phyloP scores from a whole-genome alignment of 331 rosid species.

The Stylosanthes scabra region DNA sequence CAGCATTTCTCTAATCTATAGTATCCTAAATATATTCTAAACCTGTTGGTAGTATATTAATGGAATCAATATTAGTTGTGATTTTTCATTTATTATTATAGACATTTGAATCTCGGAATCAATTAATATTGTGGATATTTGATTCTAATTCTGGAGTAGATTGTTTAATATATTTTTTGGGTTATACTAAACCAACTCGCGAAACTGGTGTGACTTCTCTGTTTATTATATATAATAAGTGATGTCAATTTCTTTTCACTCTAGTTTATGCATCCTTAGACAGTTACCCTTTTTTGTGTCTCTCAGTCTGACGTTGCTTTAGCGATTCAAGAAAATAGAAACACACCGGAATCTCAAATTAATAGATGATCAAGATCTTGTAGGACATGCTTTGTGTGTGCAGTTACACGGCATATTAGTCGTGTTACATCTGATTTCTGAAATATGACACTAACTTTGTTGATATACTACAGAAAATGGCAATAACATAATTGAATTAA shows the following conservation, averaged over 20 bases:
- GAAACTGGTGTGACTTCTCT: background rate
- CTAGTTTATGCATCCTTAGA: constrained; percentile 26
- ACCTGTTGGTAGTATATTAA: background rate
- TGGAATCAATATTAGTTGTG: background rate
- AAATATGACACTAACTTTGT: constrained; percentile 15
- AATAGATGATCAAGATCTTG: constrained; percentile 10
- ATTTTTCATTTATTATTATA: constrained; percentile 16
- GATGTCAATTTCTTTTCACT: background rate
- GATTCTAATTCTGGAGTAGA: constrained; percentile 3
- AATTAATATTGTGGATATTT: constrained; percentile 28
- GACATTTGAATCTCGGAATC: constrained; percentile 20
- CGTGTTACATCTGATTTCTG: constrained; percentile 6
- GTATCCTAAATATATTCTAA: too few species aligned
- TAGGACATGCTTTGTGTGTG: constrained; percentile 10
- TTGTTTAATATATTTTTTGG: constrained; percentile 1
- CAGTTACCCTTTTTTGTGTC: constrained; percentile 9
- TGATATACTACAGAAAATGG: constrained; percentile 16
- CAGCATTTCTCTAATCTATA: too few species aligned
- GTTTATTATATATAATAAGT: constrained; percentile 3
- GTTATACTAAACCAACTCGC: background rate
- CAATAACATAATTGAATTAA: background rate
- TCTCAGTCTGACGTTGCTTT: constrained; percentile 22
- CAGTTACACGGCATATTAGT: background rate
- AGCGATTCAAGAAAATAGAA: background rate
- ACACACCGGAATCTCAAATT: constrained; percentile 10